These are phyloP conservation scores for Penstemon eatonii DNA, from an alignment of 257 asterid genomes.

Conservation along the genomic window DNA sequence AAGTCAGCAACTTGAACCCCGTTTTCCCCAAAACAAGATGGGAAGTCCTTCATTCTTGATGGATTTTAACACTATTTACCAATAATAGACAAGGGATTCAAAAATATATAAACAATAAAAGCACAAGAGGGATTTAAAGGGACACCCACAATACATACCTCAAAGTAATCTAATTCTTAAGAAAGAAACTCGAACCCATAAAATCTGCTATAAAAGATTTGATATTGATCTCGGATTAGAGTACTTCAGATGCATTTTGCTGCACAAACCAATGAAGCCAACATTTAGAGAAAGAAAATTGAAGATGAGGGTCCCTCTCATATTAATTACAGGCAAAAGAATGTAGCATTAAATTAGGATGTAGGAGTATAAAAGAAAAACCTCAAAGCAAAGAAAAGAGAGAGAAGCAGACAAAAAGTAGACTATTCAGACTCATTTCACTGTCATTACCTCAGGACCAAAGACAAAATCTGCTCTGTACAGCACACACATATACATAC, in stretches of 20 bases:
- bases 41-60: slow-evolving; percentile 47
- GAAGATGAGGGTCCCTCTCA: slow-evolving; percentile 32
- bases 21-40: slow-evolving; percentile 53
- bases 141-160: slow-evolving; percentile 34
- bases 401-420: slow-evolving; percentile 53
- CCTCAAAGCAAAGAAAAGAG: neutral
- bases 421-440: slow-evolving; percentile 52
- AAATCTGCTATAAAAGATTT: slow-evolving; percentile 12
- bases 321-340: slow-evolving; percentile 39
- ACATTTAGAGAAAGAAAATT: slow-evolving; percentile 26
- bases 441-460: slow-evolving; percentile 42
- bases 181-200: slow-evolving; percentile 30
- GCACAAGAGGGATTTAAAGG: neutral
- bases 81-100: slow-evolving; percentile 8
- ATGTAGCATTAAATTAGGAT: slow-evolving; percentile 18
- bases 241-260: slow-evolving; percentile 40
- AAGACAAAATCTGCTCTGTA: slow-evolving; percentile 33
- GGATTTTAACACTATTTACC: slow-evolving; percentile 9
- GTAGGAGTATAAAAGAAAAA: slow-evolving; percentile 8
- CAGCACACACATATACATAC: slow-evolving; percentile 24
- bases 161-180: slow-evolving; percentile 25
- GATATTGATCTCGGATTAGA: slow-evolving; percentile 36
- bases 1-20: slow-evolving; percentile 49
- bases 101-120: neutral
- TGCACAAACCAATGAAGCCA: slow-evolving; percentile 40